Base-by-base conservation (phyloP, 441 rosid genomes). In the Pelargonium fulgidum region DNA sequence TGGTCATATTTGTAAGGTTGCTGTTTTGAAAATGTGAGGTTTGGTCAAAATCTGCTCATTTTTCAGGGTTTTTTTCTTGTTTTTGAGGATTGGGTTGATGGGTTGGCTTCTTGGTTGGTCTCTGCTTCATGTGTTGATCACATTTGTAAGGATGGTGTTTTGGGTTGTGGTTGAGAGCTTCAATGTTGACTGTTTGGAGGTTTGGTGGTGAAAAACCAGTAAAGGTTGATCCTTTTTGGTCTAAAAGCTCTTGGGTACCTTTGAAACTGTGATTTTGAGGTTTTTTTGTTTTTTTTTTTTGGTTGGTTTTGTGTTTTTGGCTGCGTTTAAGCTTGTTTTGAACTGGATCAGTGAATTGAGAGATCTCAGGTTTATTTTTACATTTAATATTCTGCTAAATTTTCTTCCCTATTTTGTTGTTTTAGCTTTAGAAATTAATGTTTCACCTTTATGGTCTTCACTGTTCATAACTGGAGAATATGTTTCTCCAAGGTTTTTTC, bases 81-180 rank as follows among this genome's bases (percentile, higher is more conserved):
- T 22, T 22, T 52, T 52, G 59, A 14, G 59, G 56, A 29, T 29
- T 29, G 36, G 24, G 1, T 48, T 48, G 56, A 13, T 48, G 56
- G 56, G 19, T 52, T 13, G 17, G 59, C 20, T 52, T 52, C 59
- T 52, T 17, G 19, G 59, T 52, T 52, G 19, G n/a, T 52, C 8
- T 52, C 36, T 29, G 20, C 7, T 52, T 52, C 20, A n/a, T 52
- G 20, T n/a, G 14, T 45, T 45, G 11, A 2, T 13, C 5, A 48
- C 6, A 48, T 48, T 48, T 48, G 56, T 12, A 13, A 12, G 13
- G 56, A 12, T 12, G 14, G 14, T 52, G 59, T 52, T 52, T 52
- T 52, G 59, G 59, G 59, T 52, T 52, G 59, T 52, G 59, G 56
- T 12, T 47, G 4, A 14, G 56, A 3, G 56, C 56, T 48, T 48